Evolutionary conservation across 352 stramenopile genomes (phyloP).

Genomic region (Pythium sp.): DNA sequence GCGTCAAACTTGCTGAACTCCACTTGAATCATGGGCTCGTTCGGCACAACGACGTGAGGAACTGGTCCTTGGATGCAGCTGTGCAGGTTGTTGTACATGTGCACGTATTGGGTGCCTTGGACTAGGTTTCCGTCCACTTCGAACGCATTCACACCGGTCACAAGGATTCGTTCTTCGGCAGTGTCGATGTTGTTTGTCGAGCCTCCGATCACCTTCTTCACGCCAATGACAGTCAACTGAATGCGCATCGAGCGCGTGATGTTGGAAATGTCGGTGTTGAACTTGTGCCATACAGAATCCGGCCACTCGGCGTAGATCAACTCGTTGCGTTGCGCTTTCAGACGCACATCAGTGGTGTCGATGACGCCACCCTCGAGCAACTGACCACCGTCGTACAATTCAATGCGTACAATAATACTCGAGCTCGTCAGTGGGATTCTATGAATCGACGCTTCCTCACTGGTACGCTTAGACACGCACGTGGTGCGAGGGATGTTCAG

Average conservation of each 20-base stretch:
- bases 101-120: slow-evolving; percentile 68
- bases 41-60: slow-evolving; percentile 65
- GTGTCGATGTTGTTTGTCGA: slow-evolving; percentile 36
- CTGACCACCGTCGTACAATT: slow-evolving; percentile 73
- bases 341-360: slow-evolving; percentile 65
- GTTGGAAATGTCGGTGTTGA: slow-evolving; percentile 68
- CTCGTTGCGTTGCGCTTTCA: slow-evolving; percentile 72
- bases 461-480: slow-evolving; percentile 60
- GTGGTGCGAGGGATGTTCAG: slow-evolving; percentile 82
- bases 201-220: slow-evolving; percentile 62
- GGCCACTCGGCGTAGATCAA: slow-evolving; percentile 73
- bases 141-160: slow-evolving; percentile 81
- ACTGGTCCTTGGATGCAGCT: slow-evolving; percentile 65
- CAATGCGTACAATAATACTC: slow-evolving; percentile 71
- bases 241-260: slow-evolving; percentile 74
- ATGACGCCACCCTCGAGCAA: slow-evolving; percentile 67
- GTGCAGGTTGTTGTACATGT: slow-evolving; percentile 84
- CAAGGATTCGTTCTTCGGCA: slow-evolving; percentile 68
- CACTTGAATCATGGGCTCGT: slow-evolving; percentile 69
- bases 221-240: slow-evolving; percentile 66
- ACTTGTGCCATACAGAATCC: slow-evolving; percentile 75
- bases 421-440: slow-evolving; percentile 49
- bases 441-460: slow-evolving; percentile 59
- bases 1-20: slow-evolving; percentile 63
- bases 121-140: slow-evolving; percentile 68